Evolutionary conservation across 257 asterid genomes (phyloP).

Genomic region (Lycium barbarum): DNA sequence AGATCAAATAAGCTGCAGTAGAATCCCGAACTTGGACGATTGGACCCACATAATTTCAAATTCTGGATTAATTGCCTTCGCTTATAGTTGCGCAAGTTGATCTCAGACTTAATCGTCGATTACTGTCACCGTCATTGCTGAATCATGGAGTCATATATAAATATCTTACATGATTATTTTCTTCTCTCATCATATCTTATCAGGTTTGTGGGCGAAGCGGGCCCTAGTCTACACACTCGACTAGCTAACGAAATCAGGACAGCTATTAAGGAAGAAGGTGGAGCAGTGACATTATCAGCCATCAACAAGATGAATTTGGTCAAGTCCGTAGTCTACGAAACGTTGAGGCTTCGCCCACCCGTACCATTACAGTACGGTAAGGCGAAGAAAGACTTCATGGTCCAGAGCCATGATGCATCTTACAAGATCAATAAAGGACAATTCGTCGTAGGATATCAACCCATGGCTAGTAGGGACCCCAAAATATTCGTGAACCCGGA

Average conservation of each 20-base stretch:
- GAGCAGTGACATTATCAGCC: constrained; percentile 47
- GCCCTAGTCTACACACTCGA: constrained; percentile 58
- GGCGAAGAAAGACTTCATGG: constrained; percentile 57
- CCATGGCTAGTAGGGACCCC: constrained; percentile 71
- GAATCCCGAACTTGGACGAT: no score
- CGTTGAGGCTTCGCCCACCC: constrained; percentile 66
- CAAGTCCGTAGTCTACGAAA: constrained; percentile 76
- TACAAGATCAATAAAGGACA: constrained; percentile 75
- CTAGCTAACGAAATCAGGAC: constrained; percentile 63
- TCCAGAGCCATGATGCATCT: constrained; percentile 59
- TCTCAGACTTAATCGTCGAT: neutral
- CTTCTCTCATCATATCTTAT: constrained; percentile 60
- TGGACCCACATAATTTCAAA: no score
- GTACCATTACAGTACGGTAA: constrained; percentile 77
- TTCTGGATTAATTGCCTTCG: no score
- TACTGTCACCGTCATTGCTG: neutral
- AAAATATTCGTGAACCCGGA: constrained; percentile 51
- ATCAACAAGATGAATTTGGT: constrained; percentile 59
- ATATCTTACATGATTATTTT: constrained; percentile 48
- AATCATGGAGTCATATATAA: neutral
- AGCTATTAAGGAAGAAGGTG: constrained; percentile 53
- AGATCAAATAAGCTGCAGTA: no score
- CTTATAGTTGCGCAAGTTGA: neutral
- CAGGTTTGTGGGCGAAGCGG: constrained; percentile 70
- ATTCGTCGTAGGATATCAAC: constrained; percentile 76